phyloP scores from a whole-genome alignment of 2,329 filamentous ascomycete genomes.

The Chaetomiaceae sp. region DNA sequence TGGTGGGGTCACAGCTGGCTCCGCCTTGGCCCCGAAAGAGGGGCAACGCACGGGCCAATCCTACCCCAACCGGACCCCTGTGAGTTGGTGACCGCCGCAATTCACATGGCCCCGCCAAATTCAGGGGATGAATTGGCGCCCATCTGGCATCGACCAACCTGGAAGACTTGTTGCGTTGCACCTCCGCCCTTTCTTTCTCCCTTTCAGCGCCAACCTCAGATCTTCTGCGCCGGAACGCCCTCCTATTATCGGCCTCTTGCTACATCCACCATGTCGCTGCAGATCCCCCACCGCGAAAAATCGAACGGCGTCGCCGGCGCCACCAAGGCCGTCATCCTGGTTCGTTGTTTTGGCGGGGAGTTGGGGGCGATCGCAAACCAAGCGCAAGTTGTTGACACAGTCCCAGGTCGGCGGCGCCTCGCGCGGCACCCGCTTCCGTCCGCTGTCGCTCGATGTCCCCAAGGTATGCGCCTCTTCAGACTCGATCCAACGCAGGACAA shows the following conservation, averaged over 20 bases:
- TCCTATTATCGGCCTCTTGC: background rate
- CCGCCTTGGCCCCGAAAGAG: no score
- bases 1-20: no score
- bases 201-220: background rate
- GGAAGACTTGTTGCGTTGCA: background rate
- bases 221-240: no score
- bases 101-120: constrained; percentile 7
- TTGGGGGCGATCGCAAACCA: background rate
- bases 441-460: constrained; percentile 89
- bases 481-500: background rate
- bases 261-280: constrained; percentile 46
- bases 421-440: constrained; percentile 90
- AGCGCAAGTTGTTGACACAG: constrained; percentile 21
- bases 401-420: constrained; percentile 86
- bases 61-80: constrained; percentile 11
- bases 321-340: constrained; percentile 93
- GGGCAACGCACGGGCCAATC: constrained; percentile 11
- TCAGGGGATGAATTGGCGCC: constrained; percentile 16
- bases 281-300: constrained; percentile 50
- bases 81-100: background rate
- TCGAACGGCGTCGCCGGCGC: constrained; percentile 50
- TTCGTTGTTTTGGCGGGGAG: constrained; percentile 40
- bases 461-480: constrained; percentile 57
- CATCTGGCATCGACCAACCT: constrained; percentile 1
- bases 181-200: background rate